Conservation (phyloP, 148 eudicot species). For the Diospyros lotus region DNA sequence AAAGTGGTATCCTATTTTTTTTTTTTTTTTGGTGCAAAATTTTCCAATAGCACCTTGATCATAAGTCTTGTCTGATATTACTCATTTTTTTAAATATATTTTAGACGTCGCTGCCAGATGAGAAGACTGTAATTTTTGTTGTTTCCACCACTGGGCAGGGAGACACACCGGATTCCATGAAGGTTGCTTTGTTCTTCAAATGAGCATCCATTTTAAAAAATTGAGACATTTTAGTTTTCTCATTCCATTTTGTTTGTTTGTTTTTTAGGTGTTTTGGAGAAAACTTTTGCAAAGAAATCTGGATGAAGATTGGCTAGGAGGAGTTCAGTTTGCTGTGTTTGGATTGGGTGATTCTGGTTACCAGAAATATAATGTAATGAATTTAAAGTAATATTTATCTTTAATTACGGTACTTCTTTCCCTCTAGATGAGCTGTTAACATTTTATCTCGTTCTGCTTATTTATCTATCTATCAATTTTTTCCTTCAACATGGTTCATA, state of each 20-base stretch:
- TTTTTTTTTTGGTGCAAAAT: not conserved
- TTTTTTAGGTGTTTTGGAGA: constrained; percentile 78
- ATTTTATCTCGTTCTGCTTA: not conserved
- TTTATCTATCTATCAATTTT: not conserved
- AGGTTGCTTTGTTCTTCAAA: constrained; percentile 42
- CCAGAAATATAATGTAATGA: constrained; percentile 92
- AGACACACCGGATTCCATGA: constrained; percentile 83
- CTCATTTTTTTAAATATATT: constrained; percentile 3
- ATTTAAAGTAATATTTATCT: constrained; percentile 31
- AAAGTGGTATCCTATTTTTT: no score
- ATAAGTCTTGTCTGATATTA: not conserved
- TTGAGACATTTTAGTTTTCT: constrained; percentile 8
- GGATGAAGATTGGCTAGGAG: constrained; percentile 56
- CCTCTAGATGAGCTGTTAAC: constrained; percentile 27
- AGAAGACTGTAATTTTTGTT: constrained; percentile 63
- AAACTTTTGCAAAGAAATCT: constrained; percentile 73
- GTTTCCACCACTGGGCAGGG: constrained; percentile 98
- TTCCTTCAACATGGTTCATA: not conserved
- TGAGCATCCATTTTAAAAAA: not conserved
- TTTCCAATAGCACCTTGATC: not conserved
- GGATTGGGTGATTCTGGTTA: constrained; percentile 98
- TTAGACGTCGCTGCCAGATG: constrained; percentile 50
- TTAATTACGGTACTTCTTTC: constrained; percentile 50
- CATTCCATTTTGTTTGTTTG: not conserved
- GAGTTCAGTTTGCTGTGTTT: constrained; percentile 80